A percentile compares a stretch with the other conserved stretches of the same genome.
Conservation (phyloP, 2,329 filamentous ascomycete species). For the Fusarium nodosum region DNA sequence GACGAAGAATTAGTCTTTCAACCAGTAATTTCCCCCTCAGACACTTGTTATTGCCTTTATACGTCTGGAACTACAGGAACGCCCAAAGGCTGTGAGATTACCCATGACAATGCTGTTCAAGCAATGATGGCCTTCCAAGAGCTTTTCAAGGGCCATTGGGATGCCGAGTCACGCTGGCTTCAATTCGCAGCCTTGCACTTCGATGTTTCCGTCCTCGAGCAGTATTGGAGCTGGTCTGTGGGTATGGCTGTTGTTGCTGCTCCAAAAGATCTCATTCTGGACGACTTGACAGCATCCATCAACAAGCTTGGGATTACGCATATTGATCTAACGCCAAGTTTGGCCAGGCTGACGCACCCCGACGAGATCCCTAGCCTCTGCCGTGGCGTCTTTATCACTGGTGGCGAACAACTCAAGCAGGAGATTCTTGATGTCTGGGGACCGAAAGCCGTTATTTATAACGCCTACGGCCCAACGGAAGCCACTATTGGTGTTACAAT, state of each 20-base stretch:
- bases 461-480: constrained; percentile 93
- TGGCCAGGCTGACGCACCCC: constrained; percentile 83
- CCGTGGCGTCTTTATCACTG: constrained; percentile 90
- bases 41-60: constrained; percentile 86
- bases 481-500: constrained; percentile 94
- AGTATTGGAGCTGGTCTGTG: constrained; percentile 96
- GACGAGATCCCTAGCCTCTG: constrained; percentile 84
- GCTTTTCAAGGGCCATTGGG: constrained; percentile 83
- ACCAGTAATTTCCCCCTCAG: constrained; percentile 55
- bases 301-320: constrained; percentile 82
- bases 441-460: constrained; percentile 83
- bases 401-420: constrained; percentile 88
- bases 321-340: constrained; percentile 90
- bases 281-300: constrained; percentile 83
- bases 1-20: constrained; percentile 32
- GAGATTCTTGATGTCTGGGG: constrained; percentile 93
- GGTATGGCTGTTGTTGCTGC: constrained; percentile 87
- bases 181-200: constrained; percentile 97
- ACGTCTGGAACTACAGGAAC: constrained; percentile 89
- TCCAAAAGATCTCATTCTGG: constrained; percentile 85
- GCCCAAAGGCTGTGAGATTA: constrained; percentile 89
- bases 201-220: constrained; percentile 91
- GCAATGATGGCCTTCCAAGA: constrained; percentile 88
- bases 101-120: constrained; percentile 89
- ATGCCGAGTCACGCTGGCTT: constrained; percentile 80